phyloP scores from a whole-genome alignment of 1,284 basidiomycete genomes.

The Ustilago xerochloae region DNA sequence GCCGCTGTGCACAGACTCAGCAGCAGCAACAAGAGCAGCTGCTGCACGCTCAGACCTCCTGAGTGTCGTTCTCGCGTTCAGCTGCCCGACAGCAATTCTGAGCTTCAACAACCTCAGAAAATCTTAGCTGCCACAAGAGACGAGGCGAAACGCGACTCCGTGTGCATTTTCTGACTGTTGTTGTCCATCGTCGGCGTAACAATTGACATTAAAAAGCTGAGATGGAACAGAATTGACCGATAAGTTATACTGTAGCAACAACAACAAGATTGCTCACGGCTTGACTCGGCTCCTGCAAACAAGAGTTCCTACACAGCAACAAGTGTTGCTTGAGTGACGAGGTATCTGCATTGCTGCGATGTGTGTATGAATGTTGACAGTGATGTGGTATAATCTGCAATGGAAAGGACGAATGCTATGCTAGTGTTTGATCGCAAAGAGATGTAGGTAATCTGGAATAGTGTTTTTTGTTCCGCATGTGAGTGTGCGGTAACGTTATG shows the following conservation, averaged over 20 bases:
- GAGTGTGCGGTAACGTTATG: neutral
- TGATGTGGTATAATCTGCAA: conserved; percentile 1
- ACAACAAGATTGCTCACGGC: too few species aligned
- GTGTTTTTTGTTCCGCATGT: neutral
- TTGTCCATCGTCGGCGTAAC: neutral
- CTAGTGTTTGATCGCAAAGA: neutral
- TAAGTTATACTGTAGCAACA: too few species aligned
- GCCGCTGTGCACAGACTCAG: neutral
- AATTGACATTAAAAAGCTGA: too few species aligned
- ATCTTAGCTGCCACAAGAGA: neutral
- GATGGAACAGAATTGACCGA: too few species aligned
- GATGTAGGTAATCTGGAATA: neutral
- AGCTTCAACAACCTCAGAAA: neutral
- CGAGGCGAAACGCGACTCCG: neutral
- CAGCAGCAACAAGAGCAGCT: neutral
- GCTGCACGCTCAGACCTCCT: too few species aligned
- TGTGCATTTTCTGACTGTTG: neutral
- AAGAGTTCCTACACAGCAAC: too few species aligned
- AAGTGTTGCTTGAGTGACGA: too few species aligned
- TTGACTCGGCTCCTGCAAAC: too few species aligned
- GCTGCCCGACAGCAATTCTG: neutral
- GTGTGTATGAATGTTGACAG: neutral
- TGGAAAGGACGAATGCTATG: neutral
- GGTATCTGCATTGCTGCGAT: neutral
- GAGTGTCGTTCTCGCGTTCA: neutral